Percentiles rank a stretch among this genome's conserved stretches.
Evolutionary conservation across 805 yeast species (phyloP).

Genomic region (Suhomyces pyralidae): DNA sequence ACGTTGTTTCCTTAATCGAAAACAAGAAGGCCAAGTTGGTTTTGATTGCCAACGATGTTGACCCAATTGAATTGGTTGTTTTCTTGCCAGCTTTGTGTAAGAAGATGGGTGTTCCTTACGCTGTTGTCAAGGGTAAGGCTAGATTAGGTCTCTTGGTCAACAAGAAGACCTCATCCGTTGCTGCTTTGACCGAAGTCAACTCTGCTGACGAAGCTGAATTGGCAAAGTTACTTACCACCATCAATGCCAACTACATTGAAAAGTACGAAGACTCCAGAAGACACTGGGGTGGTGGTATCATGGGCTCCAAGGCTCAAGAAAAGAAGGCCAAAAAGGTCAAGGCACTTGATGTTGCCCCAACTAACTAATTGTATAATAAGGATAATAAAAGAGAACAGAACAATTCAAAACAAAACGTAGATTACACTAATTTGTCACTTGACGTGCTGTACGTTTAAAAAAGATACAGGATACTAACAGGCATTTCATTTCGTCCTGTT

Average conservation of each 20-base stretch:
- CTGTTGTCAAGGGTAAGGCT: constrained; percentile 45
- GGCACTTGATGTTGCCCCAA: constrained; percentile 38
- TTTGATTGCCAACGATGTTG: constrained; percentile 97
- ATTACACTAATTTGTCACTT: too few species aligned
- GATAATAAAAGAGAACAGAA: neutral
- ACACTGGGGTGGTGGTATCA: constrained; percentile 99
- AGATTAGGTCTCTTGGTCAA: constrained; percentile 65
- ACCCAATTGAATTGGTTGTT: constrained; percentile 96
- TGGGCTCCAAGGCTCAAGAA: constrained; percentile 91
- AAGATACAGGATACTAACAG: too few species aligned
- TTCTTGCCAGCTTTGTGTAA: constrained; percentile 98
- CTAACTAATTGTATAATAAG: constrained; percentile 4
- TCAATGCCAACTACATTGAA: constrained; percentile 88
- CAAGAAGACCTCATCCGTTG: constrained; percentile 96
- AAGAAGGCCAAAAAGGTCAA: constrained; percentile 75
- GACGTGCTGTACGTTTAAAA: too few species aligned
- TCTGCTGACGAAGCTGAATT: constrained; percentile 94
- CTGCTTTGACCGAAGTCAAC: constrained; percentile 93
- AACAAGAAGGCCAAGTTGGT: constrained; percentile 98
- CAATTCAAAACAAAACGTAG: neutral
- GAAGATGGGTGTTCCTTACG: constrained; percentile 95
- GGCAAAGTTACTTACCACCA: constrained; percentile 87
- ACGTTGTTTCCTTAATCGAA: constrained; percentile 94
- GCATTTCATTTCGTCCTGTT: too few species aligned
- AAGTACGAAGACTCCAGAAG: constrained; percentile 94